Evolutionary conservation across 2,329 filamentous ascomycete species (phyloP), one percentile per base, ranked within the genome.

Genomic region (Ascochyta fabae): DNA sequence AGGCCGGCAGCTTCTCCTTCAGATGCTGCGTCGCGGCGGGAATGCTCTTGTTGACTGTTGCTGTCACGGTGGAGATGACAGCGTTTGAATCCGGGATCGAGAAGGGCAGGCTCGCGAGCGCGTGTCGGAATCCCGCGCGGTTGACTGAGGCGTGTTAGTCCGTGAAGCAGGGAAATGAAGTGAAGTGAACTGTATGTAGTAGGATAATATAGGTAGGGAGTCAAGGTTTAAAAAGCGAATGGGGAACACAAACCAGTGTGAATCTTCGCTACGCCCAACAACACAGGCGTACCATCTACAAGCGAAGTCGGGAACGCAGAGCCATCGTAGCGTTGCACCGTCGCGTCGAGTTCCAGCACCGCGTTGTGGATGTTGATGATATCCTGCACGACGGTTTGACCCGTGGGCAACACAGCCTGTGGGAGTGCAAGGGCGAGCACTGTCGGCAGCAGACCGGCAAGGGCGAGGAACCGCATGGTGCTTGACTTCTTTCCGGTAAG

Each of bases 291-390:
- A 23, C 60, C 58, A 31, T 59, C 56, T 2, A 66, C 55, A 4
- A 64, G 45, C 5, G 58, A 58, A 0, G 56, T 60, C 1, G 48
- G 54, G 12, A 63, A 43, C 0, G 53, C 35, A 0, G 43, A 34
- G 19, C 61, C 61, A 2, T 47, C 27, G 39, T 57, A 61, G 0
- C 46, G 13, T 38, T 48, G 53, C 0, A 60, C 47, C 4, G 46
- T 60, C 4, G 43, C 33, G 31, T 65, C 61, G 13, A 60, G 58
- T 1, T 45, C 53, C 5, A 60, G 47, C 7, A 63, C 61, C 4
- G 64, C 59, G 13, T 53, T 48, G 33, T 64, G 52, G 48, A 65
- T 66, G 46, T 63, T 63, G 40, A 57, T 49, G 12, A 61, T 54
- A 40, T 58, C 59, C 48, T 61, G 61, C 15, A 48, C 51, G 16